Conservation (phyloP, 805 yeast genomes). For the Lipomyces orientalis region DNA sequence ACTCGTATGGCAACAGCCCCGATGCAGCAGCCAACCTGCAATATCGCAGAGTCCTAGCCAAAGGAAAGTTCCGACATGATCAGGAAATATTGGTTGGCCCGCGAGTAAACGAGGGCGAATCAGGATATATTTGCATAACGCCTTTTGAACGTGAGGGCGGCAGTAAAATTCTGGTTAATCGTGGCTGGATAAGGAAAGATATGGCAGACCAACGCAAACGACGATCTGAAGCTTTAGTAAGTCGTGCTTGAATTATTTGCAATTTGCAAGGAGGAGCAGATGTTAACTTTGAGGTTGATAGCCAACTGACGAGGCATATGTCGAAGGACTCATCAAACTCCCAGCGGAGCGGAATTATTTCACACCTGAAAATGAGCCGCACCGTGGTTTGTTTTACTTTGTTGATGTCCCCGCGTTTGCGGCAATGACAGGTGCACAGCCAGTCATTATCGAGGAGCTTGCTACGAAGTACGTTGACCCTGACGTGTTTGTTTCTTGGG, state of each 20-base stretch:
- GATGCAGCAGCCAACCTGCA: conserved; percentile 75
- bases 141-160: conserved; percentile 85
- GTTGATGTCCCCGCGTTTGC: conserved; percentile 87
- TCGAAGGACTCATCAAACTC: conserved; percentile 73
- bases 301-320: conserved; percentile 72
- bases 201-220: conserved; percentile 63
- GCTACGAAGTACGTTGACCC: conserved; percentile 48
- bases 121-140: conserved; percentile 80
- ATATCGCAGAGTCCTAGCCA: conserved; percentile 75
- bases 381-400: conserved; percentile 73
- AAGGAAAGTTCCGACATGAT: conserved; percentile 80
- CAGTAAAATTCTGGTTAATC: conserved; percentile 75
- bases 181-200: conserved; percentile 90
- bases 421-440: conserved; percentile 64
- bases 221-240: conserved; percentile 60
- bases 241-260: not conserved
- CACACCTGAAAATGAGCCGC: conserved; percentile 72
- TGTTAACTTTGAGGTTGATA: not conserved
- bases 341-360: conserved; percentile 55
- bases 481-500: conserved; percentile 45
- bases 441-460: conserved; percentile 77
- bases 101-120: conserved; percentile 68
- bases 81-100: conserved; percentile 95
- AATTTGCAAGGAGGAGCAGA: not conserved
- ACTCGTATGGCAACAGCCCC: conserved; percentile 53